These are phyloP conservation scores for Candida berthetii DNA, from an alignment of 805 yeast genomes.

Conservation along the genomic window DNA sequence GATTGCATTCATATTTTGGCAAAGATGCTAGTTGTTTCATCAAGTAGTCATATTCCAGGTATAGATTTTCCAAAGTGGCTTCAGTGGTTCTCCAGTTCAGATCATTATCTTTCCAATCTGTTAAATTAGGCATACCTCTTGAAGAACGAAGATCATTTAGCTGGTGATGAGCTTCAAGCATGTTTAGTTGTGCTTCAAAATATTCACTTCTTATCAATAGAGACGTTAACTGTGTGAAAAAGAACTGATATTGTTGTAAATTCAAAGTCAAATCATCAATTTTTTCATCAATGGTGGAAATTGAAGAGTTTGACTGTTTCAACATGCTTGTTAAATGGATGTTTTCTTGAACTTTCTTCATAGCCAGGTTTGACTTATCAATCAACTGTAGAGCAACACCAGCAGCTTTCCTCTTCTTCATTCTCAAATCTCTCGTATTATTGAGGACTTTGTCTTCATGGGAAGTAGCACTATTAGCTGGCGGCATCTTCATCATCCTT, in stretches of 20 bases:
- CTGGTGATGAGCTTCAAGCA: slow-evolving; percentile 17
- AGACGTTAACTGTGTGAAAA: slow-evolving; percentile 7
- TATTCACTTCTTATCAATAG: slow-evolving; percentile 19
- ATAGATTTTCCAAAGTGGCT: slow-evolving; percentile 38
- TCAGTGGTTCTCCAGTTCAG: slow-evolving; percentile 39
- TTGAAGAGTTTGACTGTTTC: slow-evolving; percentile 10
- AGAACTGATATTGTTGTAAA: slow-evolving; percentile 22
- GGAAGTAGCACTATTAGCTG: background rate
- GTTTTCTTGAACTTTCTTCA: slow-evolving; percentile 17
- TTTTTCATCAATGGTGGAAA: slow-evolving; percentile 15
- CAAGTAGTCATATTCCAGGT: slow-evolving; percentile 32
- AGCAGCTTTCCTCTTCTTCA: background rate
- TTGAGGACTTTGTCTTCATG: background rate
- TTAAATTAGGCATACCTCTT: slow-evolving; percentile 8
- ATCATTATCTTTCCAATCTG: slow-evolving; percentile 24
- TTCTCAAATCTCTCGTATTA: background rate
- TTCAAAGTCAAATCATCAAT: slow-evolving; percentile 13
- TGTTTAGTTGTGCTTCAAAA: slow-evolving; percentile 22
- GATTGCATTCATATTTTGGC: slow-evolving; percentile 3
- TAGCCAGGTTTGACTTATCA: background rate
- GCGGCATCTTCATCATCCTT: background rate
- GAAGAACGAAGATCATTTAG: slow-evolving; percentile 8
- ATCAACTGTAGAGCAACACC: background rate
- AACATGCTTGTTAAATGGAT: slow-evolving; percentile 14
- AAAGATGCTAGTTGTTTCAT: slow-evolving; percentile 11